Conservation (phyloP, 805 yeast genomes). For the Cephaloascus albidus region DNA sequence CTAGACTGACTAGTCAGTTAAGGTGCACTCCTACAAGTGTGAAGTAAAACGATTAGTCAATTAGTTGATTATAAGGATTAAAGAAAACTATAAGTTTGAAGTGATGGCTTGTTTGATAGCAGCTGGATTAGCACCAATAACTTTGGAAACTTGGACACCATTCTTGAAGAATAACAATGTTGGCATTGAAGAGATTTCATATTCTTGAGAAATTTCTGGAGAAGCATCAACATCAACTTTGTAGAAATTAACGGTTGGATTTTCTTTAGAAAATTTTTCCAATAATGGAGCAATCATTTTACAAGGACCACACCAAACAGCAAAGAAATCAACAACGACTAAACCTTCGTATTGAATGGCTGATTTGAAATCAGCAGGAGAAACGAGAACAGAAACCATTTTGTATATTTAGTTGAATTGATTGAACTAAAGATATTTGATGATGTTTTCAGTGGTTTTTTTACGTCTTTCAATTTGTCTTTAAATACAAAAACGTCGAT, state of each 20-base stretch:
- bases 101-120: slow-evolving; percentile 29
- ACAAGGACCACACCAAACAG: slow-evolving; percentile 38
- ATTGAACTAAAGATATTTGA: too few relatives aligned
- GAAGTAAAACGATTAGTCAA: too few relatives aligned
- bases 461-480: too few relatives aligned
- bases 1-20: too few relatives aligned
- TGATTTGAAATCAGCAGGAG: slow-evolving; percentile 24
- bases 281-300: slow-evolving; percentile 30
- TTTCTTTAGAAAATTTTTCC: slow-evolving; percentile 20
- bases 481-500: too few relatives aligned
- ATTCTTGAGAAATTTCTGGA: slow-evolving; percentile 21
- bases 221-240: slow-evolving; percentile 30
- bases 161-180: slow-evolving; percentile 24
- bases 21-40: too few relatives aligned
- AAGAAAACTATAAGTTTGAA: slow-evolving; percentile 21
- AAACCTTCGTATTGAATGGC: slow-evolving; percentile 29
- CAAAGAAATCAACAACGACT: slow-evolving; percentile 32
- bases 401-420: too few relatives aligned
- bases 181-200: slow-evolving; percentile 31
- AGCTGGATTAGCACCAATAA: slow-evolving; percentile 29
- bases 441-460: too few relatives aligned
- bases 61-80: too few relatives aligned
- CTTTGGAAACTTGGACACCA: slow-evolving; percentile 20
- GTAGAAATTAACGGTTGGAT: slow-evolving; percentile 26
- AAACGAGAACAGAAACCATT: slow-evolving; percentile 27